Base-by-base conservation (phyloP, 331 rosid genomes). In the Pyracantha coccinea region DNA sequence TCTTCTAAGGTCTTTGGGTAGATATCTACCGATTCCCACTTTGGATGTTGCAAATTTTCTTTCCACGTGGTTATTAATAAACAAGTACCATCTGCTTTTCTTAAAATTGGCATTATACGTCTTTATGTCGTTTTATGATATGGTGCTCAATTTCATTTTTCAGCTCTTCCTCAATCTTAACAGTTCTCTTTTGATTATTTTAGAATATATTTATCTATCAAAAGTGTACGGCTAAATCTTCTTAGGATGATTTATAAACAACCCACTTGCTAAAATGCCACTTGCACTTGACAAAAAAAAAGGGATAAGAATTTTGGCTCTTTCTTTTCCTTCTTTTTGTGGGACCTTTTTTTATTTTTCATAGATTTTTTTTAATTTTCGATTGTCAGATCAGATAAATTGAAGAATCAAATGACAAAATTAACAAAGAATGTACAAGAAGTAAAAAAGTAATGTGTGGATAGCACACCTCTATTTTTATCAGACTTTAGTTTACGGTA, bases 21-120 rank as follows among this genome's bases (percentile, higher is more conserved):
- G 55, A 41, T 28, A 8, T 12, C 44, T 47, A 27, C 7, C 15
- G 20, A 41, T 17, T 21, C 59, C 80, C 80, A 76, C 74, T 67
- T 76, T 68, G 60, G 31, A 41, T 57, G 50, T 57, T 76, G 68
- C 69, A 68, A 41, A 58, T 38, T 20, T 60, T n/a, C 61, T 76
- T 76, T 76, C 75, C 59, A 41, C 69, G n/a, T 58, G 62, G 53
- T 76, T 76, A 20, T 32, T 54, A 24, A 66, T 75, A 31, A 75
- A 75, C 3, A 41, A 68, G 11, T 29, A 23, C 35, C 16, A 31
- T 31, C 47, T 29, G 7, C 24, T 33, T 64, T 21, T 64, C 20
- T 31, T 7, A 64, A 64, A 8, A 16, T 64, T 31, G 24, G 45
- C 44, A 64, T n/a, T 10, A 29, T 19, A 31, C 45, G 9, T 29